Base-by-base conservation (phyloP, 768 basidiomycete species). In the Lactarius trivialis region DNA sequence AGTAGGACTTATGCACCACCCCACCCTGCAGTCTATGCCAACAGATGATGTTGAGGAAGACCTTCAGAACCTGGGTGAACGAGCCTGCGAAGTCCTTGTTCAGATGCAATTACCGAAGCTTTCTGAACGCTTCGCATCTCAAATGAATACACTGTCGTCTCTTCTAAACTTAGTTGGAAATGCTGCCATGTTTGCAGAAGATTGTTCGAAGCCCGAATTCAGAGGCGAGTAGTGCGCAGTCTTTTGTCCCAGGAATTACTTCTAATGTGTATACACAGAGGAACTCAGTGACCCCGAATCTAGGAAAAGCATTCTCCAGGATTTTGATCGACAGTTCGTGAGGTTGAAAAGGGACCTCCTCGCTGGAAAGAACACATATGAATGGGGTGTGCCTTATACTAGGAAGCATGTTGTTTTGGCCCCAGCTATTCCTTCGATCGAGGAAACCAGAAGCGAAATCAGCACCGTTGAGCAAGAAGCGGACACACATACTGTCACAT, bases 171-270 rank as follows among this genome's bases (percentile, higher is more conserved):
- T 64, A 21, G 33, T 64, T 17, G 9, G 6, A 19, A 55, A 55
- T 51, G 63, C 63, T 36, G 58, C 63, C 19, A 12, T 60, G 48
- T 64, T 60, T 39, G 54, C 60, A 9, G 63, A 61, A 41, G 63
- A 64, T 34, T 60, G 48, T 50, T 60, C 54, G 24, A 56, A 51
- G 32, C 58, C 7, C 14, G 48, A 41, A 19, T 43, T 50, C 7
- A 43, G 41, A 51, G 52, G 63, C 60, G 45, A 36, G 33, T 14
- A 2, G 14, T 9, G 3, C 24, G 32, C 36, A 33, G 43, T 9
- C 4, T 33, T 21, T 30, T 33, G 15, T 60, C 21, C 24, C 32
- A n/a, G 12, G 4, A 2, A 3, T 12, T 15, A 11, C 9, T 26
- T 30, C 15, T 36, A 26, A 45, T 33, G 4, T 9, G 9, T 60